Base-by-base conservation (phyloP, 352 stramenopile species). In the Phytophthora hybrid region DNA sequence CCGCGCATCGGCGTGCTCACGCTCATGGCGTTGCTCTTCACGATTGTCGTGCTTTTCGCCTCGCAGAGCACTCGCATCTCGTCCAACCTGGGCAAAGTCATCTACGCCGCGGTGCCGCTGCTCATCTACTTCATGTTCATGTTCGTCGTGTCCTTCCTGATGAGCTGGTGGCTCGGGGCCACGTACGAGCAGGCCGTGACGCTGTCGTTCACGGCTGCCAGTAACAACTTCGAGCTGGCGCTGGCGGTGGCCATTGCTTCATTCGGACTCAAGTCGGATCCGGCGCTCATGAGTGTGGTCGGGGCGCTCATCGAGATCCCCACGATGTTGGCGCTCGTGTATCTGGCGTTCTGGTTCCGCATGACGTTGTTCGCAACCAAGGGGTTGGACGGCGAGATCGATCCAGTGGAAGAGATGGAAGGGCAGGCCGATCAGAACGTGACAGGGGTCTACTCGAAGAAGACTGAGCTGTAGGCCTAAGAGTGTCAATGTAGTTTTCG, bases 161-260 rank as follows among this genome's bases (percentile, higher is more conserved):
- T 84, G 62, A 82, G 76, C 59, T 62, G 62, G 56, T 47, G 61
- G 52, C 56, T 86, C 52, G 72, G 71, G 0, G 76, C 73, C 19
- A 84, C 74, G 49, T 89, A 91, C 63, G 55, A 70, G 19, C 81
- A 89, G 71, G 61, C 70, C 23, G 76, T 79, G 3, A 52, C 76
- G 23, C 73, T 90, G 0, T 84, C 82, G 18, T 91, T 94, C 75
- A 92, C 88, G n/a, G 83, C 83, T 3, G 85, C 81, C 8, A 91
- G 83, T 63, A 94, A 94, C 81, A 93, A 92, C 72, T 94, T 94
- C 54, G 87, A 92, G 71, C 63, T 93, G 64, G 85, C 82, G 6
- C 73, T 90, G 23, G 87, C 87, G 4, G 74, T 91, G 34, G 83
- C 82, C n/a, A 85, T 91, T n/a, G 75, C 78, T 1, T 78, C 84